Conservation (phyloP, 2,329 filamentous ascomycete genomes). For the Diaporthe capsici region DNA sequence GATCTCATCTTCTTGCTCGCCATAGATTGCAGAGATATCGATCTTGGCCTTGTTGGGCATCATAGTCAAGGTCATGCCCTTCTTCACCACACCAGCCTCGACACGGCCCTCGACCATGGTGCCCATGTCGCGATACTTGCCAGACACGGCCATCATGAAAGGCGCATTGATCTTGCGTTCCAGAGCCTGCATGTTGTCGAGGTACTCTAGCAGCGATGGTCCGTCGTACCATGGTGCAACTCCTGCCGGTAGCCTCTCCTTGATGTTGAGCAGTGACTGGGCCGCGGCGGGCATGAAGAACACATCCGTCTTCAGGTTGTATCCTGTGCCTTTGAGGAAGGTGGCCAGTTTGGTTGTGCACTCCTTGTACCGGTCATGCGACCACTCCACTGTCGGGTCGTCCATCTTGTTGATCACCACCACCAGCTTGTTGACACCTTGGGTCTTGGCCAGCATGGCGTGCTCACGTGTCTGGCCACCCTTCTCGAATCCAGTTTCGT, state of each 20-base stretch:
- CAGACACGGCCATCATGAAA: conserved; percentile 89
- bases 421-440: conserved; percentile 96
- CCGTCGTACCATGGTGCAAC: conserved; percentile 88
- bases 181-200: conserved; percentile 92
- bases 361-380: conserved; percentile 91
- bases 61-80: conserved; percentile 87
- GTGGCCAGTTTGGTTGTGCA: conserved; percentile 89
- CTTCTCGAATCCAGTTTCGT: conserved; percentile 97
- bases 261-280: conserved; percentile 88
- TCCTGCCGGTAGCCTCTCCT: conserved; percentile 84
- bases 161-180: conserved; percentile 98
- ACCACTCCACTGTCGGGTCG: conserved; percentile 96
- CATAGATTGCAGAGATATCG: conserved; percentile 87
- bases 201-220: conserved; percentile 92
- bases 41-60: conserved; percentile 94
- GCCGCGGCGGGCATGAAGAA: conserved; percentile 97
- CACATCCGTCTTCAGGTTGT: conserved; percentile 93
- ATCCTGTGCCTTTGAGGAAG: conserved; percentile 93
- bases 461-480: conserved; percentile 98
- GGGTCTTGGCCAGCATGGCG: conserved; percentile 97
- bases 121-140: conserved; percentile 97
- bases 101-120: conserved; percentile 99
- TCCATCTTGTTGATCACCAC: conserved; percentile 99
- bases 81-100: conserved; percentile 94
- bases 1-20: conserved; percentile 96